Evolutionary conservation across 1,284 basidiomycete genomes (phyloP), one percentile per base, ranked within the genome.

Genomic region (Sporisorium scitamineum): DNA sequence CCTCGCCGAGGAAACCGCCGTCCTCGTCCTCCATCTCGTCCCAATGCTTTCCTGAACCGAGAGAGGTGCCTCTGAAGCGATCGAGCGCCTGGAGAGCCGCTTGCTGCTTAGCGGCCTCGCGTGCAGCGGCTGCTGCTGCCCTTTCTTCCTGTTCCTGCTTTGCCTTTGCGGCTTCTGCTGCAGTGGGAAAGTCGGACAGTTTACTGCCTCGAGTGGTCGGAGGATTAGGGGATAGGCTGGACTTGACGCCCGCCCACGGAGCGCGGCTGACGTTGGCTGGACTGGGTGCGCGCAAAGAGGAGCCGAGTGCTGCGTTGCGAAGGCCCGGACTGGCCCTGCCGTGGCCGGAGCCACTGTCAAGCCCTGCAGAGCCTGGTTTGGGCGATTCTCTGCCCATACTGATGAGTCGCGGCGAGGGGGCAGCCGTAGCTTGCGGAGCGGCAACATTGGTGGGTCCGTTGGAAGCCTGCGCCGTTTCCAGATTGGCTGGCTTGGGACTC

Each of bases 1-100:
- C 84, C 22, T 82, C 84, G 51, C 81, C 82, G 7, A 83, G 69
- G 51, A 78, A 78, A n/a, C 77, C 78, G 14, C 76, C 78, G 14
- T 78, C 78, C 41, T 82, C 80, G 29, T 84, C 81, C 32, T 82
- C 82, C 72, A 85, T 75, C 64, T 85, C 83, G 61, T 84, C 83
- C 84, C 84, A 85, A 44, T 84, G 84, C 54, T 78, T 79, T 16
- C 75, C 75, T 14, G 76, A 64, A 13, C 70, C 74, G 18, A 84
- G 61, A 6, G 72, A 60, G 9, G 73, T 67, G 42, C 82, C 83
- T 24, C 83, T 70, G 74, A 84, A 85, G 27, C 82, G 76, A 50
- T 85, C 84, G 26, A 85, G 75, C 11, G 73, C 72, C 61, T 80
- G 63, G 4, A 81, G 55, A 44, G 72, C 70, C 2, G 69, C 70